These are phyloP conservation scores for Linderniella brevidens DNA, from an alignment of 257 asterid genomes.

Conservation along the genomic window DNA sequence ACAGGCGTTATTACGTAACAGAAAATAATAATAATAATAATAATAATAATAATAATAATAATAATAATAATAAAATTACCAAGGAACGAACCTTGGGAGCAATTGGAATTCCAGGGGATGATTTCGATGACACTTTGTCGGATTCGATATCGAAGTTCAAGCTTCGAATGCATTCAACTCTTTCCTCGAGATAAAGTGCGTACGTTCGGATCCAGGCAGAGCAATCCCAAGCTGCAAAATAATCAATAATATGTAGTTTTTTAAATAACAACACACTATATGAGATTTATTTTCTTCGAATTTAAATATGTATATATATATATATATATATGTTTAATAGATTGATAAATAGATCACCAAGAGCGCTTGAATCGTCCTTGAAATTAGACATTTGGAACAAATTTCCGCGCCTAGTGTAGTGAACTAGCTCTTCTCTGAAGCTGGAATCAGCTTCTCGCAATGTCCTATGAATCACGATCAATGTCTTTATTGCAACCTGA, in stretches of 20 bases:
- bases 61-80: too few relatives aligned
- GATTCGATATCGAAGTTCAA: conserved; percentile 47
- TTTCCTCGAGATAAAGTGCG: conserved; percentile 75
- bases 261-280: not conserved
- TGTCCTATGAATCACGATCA: conserved; percentile 72
- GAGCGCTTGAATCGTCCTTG: conserved; percentile 75
- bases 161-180: conserved; percentile 58
- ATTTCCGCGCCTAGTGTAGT: conserved; percentile 52
- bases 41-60: too few relatives aligned
- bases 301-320: too few relatives aligned
- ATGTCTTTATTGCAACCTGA: conserved; percentile 77
- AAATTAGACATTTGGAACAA: conserved; percentile 55
- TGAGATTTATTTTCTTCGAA: too few relatives aligned
- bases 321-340: too few relatives aligned
- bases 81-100: too few relatives aligned
- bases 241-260: not conserved
- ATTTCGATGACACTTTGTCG: conserved; percentile 34
- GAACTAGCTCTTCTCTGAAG: conserved; percentile 54
- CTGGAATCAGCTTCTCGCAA: conserved; percentile 77
- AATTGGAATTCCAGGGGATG: conserved; percentile 8
- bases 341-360: too few relatives aligned
- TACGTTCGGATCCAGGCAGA: conserved; percentile 80
- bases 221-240: conserved; percentile 83
- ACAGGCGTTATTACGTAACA: too few relatives aligned
- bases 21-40: too few relatives aligned